A percentile compares a stretch with the other conserved stretches of the same genome.
Evolutionary conservation across 495 filamentous ascomycete species (phyloP).

Genomic region (Talaromyces adpressus): DNA sequence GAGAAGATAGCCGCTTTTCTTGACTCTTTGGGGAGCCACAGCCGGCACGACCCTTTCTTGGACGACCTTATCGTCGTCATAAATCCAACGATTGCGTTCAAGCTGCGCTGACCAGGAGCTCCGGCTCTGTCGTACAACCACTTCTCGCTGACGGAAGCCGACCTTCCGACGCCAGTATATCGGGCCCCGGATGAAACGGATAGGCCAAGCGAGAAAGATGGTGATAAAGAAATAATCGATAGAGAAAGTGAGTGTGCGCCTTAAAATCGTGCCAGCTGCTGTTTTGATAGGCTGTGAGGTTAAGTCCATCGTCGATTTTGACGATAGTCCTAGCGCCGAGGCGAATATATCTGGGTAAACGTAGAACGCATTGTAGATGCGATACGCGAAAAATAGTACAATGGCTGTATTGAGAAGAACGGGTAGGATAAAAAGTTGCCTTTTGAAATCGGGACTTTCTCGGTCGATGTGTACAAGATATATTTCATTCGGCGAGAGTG

Average conservation of each 20-base stretch:
- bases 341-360: conserved; percentile 59
- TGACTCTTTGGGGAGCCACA: conserved; percentile 52
- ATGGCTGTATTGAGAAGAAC: conserved; percentile 61
- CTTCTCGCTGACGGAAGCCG: conserved; percentile 63
- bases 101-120: conserved; percentile 25
- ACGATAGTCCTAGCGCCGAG: conserved; percentile 52
- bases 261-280: conserved; percentile 39
- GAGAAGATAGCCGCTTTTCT: conserved; percentile 73
- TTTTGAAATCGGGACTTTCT: conserved; percentile 56
- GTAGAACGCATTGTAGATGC: conserved; percentile 52
- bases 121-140: conserved; percentile 65
- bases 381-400: conserved; percentile 48
- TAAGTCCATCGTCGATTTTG: conserved; percentile 51
- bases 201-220: conserved; percentile 69
- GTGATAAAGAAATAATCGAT: conserved; percentile 64
- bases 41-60: conserved; percentile 52
- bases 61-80: conserved; percentile 36
- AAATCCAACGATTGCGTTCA: conserved; percentile 36
- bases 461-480: conserved; percentile 77
- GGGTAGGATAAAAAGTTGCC: conserved; percentile 68
- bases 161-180: conserved; percentile 61
- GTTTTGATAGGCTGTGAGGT: conserved; percentile 40
- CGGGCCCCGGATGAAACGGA: conserved; percentile 61
- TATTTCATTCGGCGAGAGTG: conserved; percentile 54
- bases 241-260: conserved; percentile 52